Conservation (phyloP, 345 rosid species). For the Euphorbia pulcherrima region DNA sequence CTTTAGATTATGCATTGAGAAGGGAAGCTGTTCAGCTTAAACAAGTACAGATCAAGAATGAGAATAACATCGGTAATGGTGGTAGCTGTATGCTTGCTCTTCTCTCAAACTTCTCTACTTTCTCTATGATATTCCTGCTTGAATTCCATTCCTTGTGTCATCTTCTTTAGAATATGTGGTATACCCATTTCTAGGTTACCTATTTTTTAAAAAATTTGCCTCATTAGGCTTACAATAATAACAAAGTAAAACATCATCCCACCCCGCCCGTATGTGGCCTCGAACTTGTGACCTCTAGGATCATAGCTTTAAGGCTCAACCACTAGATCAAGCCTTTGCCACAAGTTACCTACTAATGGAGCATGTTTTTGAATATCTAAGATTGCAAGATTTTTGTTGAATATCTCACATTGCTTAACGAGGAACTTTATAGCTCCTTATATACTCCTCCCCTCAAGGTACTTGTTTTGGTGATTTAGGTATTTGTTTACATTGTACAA, state of each 20-base stretch:
- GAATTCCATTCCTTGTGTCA: not conserved
- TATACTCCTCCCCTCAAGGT: too few species aligned
- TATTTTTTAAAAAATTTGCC: too few species aligned
- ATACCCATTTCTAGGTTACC: not conserved
- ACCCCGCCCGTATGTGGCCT: too few species aligned
- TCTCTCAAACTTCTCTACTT: not conserved
- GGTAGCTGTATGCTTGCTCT: slow-evolving; percentile 28
- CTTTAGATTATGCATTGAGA: slow-evolving; percentile 55
- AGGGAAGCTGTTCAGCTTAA: slow-evolving; percentile 34
- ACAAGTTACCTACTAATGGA: not conserved
- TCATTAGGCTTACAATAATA: too few species aligned
- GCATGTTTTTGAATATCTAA: not conserved
- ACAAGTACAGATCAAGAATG: slow-evolving; percentile 21
- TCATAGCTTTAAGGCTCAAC: too few species aligned
- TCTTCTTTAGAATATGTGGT: not conserved
- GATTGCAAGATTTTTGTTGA: not conserved
- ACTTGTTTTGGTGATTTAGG: too few species aligned
- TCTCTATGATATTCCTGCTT: not conserved
- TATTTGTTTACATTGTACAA: too few species aligned
- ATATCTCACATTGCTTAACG: too few species aligned
- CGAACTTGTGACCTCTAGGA: too few species aligned
- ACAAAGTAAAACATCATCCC: too few species aligned
- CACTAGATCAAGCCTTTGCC: too few species aligned
- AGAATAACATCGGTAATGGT: slow-evolving; percentile 19
- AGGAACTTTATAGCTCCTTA: too few species aligned